phyloP scores from a whole-genome alignment of 1,139 yeast species.

The Eremothecium sinecaudum region DNA sequence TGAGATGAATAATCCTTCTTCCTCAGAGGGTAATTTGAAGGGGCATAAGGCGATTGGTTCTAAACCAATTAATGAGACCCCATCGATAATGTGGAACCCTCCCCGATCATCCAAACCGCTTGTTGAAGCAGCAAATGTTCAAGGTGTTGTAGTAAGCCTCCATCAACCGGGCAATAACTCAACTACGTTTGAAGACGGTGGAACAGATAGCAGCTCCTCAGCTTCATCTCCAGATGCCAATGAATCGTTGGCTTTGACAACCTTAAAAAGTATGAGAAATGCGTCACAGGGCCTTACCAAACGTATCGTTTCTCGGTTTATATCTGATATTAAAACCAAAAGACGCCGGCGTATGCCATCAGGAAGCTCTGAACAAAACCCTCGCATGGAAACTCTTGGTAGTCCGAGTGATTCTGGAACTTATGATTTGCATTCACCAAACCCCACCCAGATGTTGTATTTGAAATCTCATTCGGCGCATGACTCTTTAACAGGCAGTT shows the following conservation, averaged over 20 bases:
- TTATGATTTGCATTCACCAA: not conserved
- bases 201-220: constrained; percentile 3
- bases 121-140: constrained; percentile 18
- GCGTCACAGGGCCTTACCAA: constrained; percentile 7
- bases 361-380: constrained; percentile 1
- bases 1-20: not conserved
- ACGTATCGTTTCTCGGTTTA: constrained; percentile 17
- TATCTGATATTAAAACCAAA: constrained; percentile 13
- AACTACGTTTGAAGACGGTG: constrained; percentile 5
- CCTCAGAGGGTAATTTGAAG: not conserved
- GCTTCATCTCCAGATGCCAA: constrained; percentile 5
- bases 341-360: constrained; percentile 2
- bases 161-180: constrained; percentile 6
- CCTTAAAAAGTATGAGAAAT: constrained; percentile 22
- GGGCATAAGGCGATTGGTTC: not conserved
- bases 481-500: constrained; percentile 7
- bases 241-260: constrained; percentile 24
- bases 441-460: not conserved
- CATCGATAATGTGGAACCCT: constrained; percentile 18
- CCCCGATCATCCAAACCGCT: constrained; percentile 22
- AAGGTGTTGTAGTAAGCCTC: constrained; percentile 17
- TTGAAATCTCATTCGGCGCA: constrained; percentile 6
- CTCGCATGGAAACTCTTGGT: not conserved
- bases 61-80: not conserved
- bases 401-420: not conserved